Evolutionary conservation across 768 basidiomycete genomes (phyloP).

Genomic region (Pisolithus albus): DNA sequence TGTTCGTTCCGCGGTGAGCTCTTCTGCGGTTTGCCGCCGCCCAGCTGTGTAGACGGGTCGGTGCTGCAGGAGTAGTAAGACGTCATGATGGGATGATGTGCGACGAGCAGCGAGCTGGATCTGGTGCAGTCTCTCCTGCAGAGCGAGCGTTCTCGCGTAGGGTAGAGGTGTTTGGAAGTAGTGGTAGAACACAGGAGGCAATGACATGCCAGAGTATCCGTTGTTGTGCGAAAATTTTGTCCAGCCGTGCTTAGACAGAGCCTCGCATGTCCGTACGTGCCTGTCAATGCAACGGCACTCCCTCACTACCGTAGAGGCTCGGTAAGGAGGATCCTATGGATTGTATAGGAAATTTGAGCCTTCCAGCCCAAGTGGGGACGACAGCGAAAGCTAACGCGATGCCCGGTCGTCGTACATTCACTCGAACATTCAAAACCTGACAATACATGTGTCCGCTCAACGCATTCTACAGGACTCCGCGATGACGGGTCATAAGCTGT

Average conservation of each 20-base stretch:
- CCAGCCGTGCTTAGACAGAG: no score
- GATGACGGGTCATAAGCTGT: background rate
- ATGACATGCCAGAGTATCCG: constrained; percentile 12
- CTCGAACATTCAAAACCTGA: no score
- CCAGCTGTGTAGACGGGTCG: constrained; percentile 93
- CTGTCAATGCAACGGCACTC: no score
- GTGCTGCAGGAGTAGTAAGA: constrained; percentile 81
- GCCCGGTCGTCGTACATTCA: no score
- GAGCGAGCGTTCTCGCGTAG: constrained; percentile 56
- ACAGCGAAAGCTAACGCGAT: no score
- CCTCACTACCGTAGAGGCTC: no score
- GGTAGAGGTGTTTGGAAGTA: constrained; percentile 73
- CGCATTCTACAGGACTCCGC: background rate
- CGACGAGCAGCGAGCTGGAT: constrained; percentile 55
- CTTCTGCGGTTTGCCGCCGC: constrained; percentile 68
- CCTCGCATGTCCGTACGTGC: no score
- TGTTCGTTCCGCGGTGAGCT: constrained; percentile 50
- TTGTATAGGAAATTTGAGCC: no score
- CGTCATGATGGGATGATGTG: constrained; percentile 42
- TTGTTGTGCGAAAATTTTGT: no score
- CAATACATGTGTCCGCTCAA: background rate
- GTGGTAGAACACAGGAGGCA: constrained; percentile 71
- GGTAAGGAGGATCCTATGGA: no score
- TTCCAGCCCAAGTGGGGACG: no score
- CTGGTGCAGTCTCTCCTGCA: constrained; percentile 68